Conservation (phyloP, 1,284 basidiomycete genomes). For the Ceratobasidium theobromae region DNA sequence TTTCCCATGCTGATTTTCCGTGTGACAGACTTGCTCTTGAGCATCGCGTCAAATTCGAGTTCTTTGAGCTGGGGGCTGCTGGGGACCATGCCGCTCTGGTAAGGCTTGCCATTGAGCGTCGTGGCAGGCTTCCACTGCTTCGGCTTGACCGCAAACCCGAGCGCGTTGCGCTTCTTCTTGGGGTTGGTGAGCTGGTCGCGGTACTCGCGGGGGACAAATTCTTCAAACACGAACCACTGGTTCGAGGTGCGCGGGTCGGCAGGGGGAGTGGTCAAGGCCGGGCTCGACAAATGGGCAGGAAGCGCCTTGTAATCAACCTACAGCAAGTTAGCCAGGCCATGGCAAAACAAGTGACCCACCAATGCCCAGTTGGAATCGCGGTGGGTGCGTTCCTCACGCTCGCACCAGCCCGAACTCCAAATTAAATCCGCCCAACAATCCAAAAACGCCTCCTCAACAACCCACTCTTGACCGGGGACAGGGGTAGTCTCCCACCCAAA, state of each 20-base stretch:
- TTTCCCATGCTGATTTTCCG: constrained; percentile 64
- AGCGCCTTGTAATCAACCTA: constrained; percentile 83
- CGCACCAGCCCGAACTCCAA: constrained; percentile 78
- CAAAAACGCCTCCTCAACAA: constrained; percentile 83
- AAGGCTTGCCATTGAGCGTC: constrained; percentile 75
- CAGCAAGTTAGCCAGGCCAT: constrained; percentile 6
- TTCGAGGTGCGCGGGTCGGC: constrained; percentile 57
- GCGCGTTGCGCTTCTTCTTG: constrained; percentile 43
- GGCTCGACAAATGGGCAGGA: constrained; percentile 43
- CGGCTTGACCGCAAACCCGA: constrained; percentile 43
- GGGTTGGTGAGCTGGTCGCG: constrained; percentile 67
- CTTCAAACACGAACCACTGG: constrained; percentile 78
- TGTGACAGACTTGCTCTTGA: constrained; percentile 51
- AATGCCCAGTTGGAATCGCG: constrained; percentile 89
- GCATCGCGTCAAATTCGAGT: constrained; percentile 74
- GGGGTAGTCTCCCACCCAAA: constrained; percentile 87
- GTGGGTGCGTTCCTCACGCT: constrained; percentile 70
- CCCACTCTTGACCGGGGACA: constrained; percentile 63
- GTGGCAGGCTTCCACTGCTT: constrained; percentile 72
- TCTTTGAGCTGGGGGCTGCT: constrained; percentile 56
- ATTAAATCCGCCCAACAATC: constrained; percentile 86
- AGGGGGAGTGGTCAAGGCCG: constrained; percentile 36
- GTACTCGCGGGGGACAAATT: constrained; percentile 84
- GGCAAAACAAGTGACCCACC: constrained; percentile 52
- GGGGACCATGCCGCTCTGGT: constrained; percentile 67